These are phyloP conservation scores for Prunella vulgaris DNA, from an alignment of 257 asterid genomes.

Conservation along the genomic window DNA sequence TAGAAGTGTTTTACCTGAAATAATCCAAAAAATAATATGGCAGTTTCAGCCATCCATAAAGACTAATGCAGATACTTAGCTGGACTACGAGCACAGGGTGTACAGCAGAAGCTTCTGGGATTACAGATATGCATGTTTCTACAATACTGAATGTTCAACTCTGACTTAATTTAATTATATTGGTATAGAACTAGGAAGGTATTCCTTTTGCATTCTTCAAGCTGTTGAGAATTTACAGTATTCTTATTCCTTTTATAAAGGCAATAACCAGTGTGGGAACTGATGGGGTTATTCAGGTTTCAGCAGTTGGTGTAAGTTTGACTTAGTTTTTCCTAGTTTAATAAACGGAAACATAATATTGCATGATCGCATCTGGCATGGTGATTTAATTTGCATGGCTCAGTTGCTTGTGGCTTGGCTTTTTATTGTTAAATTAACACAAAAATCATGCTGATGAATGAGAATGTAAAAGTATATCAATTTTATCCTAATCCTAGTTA, in stretches of 20 bases:
- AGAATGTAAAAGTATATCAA: not conserved
- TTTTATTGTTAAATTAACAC: not conserved
- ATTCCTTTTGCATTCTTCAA: not conserved
- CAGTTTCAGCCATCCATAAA: not conserved
- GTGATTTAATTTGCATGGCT: not conserved
- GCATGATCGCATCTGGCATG: not conserved
- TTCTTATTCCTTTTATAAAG: not conserved
- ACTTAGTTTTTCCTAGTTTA: not conserved
- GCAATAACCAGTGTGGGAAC: not conserved
- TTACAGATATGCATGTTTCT: not conserved
- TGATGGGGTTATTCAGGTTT: not conserved
- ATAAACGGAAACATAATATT: not conserved
- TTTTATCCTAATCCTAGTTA: not conserved
- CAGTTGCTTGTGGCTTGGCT: not conserved
- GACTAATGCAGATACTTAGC: not conserved
- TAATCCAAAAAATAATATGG: not conserved
- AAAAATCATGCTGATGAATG: not conserved
- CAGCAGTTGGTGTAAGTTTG: not conserved
- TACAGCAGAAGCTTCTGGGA: not conserved
- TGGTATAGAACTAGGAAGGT: not conserved
- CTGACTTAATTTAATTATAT: not conserved
- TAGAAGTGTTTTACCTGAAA: constrained; percentile 1
- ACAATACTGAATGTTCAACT: not conserved
- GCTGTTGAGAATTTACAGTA: not conserved
- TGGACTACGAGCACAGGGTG: not conserved